Evolutionary conservation across 306 rosid genomes (phyloP), one percentile per base, ranked within the genome.

Genomic region (Gillenia trifoliata): DNA sequence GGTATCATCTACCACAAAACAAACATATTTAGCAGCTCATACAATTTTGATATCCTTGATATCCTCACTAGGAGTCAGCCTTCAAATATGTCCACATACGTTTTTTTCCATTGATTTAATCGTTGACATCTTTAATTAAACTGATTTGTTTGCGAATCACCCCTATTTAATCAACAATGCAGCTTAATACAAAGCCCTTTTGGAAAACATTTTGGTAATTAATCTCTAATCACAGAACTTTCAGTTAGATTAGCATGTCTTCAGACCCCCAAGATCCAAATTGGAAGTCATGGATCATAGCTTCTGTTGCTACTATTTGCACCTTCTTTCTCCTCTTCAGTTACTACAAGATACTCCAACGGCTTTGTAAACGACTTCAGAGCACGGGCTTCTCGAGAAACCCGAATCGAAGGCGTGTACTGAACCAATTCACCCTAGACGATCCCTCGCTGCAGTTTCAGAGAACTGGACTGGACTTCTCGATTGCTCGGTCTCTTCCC

Each of bases 391-490:
- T 41, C 36, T 11, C 72, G 0, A 74, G 85, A 73, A 79, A 79
- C 83, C 66, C 11, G 4, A 74, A 17, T 73, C 77, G 28, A 34
- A 73, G 78, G 70, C 49, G 47, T 11, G 12, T 75, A 50, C 64
- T 16, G 20, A 56, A 77, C 7, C 87, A 43, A 19, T 23, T 75
- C 13, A 76, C 63, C 70, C 29, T 72, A 22, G 43, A 75, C 5
- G 76, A 64, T 75, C 72, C 70, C n/a, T 76, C 88, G 43, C 56
- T 45, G 6, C 86, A 64, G 76, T 64, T 82, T 77, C 86, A 61
- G 34, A 77, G 77, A 75, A 68, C 19, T 23, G 90, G 90, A 19
- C 75, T 86, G 31, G 86, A 83, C 9, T 64, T 74, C 20, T 55
- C 73, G 4, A 34, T 41, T 30, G 63, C 76, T 1, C 4, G 61